Evolutionary conservation across 495 filamentous ascomycete genomes (phyloP).

Genomic region (Penicillium cinerascens): DNA sequence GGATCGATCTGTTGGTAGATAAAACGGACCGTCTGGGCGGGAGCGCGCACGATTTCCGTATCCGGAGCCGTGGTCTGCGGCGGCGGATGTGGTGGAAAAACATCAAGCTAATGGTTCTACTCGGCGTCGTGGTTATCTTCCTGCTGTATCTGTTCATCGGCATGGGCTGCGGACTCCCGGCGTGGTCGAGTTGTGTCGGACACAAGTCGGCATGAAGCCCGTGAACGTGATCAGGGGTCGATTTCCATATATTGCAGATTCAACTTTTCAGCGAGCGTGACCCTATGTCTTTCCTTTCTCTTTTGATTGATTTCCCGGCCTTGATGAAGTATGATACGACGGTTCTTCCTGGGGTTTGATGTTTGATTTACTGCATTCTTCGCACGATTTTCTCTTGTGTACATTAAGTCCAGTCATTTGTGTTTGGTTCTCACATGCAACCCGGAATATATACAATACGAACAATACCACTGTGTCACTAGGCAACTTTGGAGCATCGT

Average conservation of each 20-base stretch:
- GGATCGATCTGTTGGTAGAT: constrained; percentile 92
- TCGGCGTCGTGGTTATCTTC: constrained; percentile 78
- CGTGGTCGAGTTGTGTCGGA: constrained; percentile 50
- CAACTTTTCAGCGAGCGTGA: constrained; percentile 12
- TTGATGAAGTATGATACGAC: constrained; percentile 18
- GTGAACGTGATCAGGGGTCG: neutral
- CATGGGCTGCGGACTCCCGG: constrained; percentile 70
- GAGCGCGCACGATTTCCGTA: constrained; percentile 80
- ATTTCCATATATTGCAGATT: neutral
- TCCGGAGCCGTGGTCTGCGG: constrained; percentile 80
- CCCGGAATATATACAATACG: neutral
- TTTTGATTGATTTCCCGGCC: constrained; percentile 5
- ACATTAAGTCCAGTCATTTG: constrained; percentile 12
- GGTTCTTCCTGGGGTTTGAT: neutral
- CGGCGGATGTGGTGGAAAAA: constrained; percentile 99
- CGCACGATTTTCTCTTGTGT: constrained; percentile 1
- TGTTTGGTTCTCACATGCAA: neutral
- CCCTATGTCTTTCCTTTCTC: constrained; percentile 3
- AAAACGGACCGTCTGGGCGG: constrained; percentile 92
- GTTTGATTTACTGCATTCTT: neutral
- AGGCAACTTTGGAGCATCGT: too few species aligned
- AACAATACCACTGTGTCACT: too few species aligned
- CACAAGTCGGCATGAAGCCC: constrained; percentile 6
- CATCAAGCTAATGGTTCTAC: constrained; percentile 82
- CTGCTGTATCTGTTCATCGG: constrained; percentile 77